Base-by-base conservation (phyloP, 441 rosid genomes). In the Populus tomentosa region DNA sequence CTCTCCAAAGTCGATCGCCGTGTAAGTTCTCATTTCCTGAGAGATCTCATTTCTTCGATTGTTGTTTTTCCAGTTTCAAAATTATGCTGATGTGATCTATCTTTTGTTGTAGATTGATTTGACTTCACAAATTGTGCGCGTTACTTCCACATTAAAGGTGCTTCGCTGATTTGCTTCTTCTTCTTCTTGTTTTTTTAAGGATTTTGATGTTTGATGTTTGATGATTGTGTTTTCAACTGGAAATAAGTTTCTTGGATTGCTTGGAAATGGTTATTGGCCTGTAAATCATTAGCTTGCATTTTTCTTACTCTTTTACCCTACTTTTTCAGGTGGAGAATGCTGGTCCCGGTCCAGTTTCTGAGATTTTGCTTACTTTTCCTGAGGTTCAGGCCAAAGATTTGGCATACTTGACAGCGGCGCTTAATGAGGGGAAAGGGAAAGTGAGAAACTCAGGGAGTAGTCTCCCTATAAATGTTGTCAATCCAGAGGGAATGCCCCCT, bases 1-100 rank as follows among this genome's bases (percentile, higher is more conserved):
- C 80, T 95, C 81, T 90, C 99, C 77, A 92, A 88, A 83, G 97
- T 96, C 42, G 98, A 92, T 72, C 95, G 98, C 74, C 96, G 90
- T 63, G 98, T 94, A 92, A 89, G 95, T 86, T 80, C 32, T 4
- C 21, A 50, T 6, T 6, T 23, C 8, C 14, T 3, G 32, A 38
- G 20, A 38, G 10, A 10, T 42, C 16, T 16, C 4, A 13, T 28
- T 28, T 53, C 7, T 56, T 13, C 30, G 23, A 32, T 30, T 11
- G 3, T 66, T 28, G 36, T 23, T 26, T 66, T 67, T 67, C 18
- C 32, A 26, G 13, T 67, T 26, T 30, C 33, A 16, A 5, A 30
- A 9, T 5, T 67, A 18, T 67, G 36, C n/a, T 18, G 46, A 68
- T 68, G 42, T 30, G 32, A 30, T 30, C 32, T 30, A 18, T n/a